Evolutionary conservation across 169 alveolate species (phyloP), one percentile per base, ranked within the genome.

Genomic region (Babesia ovata): DNA sequence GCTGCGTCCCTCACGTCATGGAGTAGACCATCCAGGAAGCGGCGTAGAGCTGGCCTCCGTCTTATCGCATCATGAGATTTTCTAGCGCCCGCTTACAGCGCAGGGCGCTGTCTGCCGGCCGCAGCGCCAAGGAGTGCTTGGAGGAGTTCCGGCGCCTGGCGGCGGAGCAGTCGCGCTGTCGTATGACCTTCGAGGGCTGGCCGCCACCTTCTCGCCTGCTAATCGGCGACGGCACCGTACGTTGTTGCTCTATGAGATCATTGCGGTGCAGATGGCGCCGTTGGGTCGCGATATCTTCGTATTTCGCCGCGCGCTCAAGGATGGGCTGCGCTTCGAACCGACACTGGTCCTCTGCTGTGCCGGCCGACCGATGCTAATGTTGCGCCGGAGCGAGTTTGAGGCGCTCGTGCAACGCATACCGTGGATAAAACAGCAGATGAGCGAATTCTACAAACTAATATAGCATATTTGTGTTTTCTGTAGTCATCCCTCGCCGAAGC

Each of bases 331-430:
- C 26, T 33, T 67, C 21, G 90, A 83, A 48, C 90, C 90, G 3
- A 83, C 90, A 0, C 86, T 83, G 22, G 90, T 83, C 19, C 65
- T 83, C 45, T 66, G 84, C 70, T 83, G 90, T 60, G 86, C 84
- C 46, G 50, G 53, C n/a, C 63, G 57, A 52, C 90, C 90, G 26
- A 75, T 75, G 85, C 71, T 83, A 21, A 83, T 83, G 90, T 42
- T 83, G 53, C 10, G 56, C 26, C 74, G 73, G 33, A 26, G 42
- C 28, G 86, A 83, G 60, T 83, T 83, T 48, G 70, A 65, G 39
- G 69, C 75, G 42, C 49, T 83, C 63, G 70, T 75, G 11, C 12
- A 56, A 21, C 75, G 60, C 46, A 62, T 83, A 0, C 86, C 86
- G 22, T 63, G 69, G 76, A 83, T 83, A 3, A 83, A 83, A 42